Evolutionary conservation across 2,329 filamentous ascomycete species (phyloP), one percentile per base, ranked within the genome.

Genomic region (Escovopsis sp.): DNA sequence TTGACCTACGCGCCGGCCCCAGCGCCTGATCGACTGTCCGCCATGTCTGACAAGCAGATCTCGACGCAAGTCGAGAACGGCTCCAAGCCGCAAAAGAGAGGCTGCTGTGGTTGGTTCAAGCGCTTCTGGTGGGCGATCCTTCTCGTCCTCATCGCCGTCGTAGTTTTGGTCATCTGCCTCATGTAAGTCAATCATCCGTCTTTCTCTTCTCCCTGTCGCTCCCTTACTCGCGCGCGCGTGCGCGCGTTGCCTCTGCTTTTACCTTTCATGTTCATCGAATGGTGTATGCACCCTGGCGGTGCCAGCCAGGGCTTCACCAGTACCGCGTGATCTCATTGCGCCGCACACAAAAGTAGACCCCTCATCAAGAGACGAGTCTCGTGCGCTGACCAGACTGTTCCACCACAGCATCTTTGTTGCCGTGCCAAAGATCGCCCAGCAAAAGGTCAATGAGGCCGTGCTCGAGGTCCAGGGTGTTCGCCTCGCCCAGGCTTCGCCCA

Each of bases 61-160:
- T 44, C 53, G 37, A 44, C 48, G 18, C 54, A 60, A 50, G 46
- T 48, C 27, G 60, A 66, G 46, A 43, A 43, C 35, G 48, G 44
- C 34, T 19, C 29, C 30, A 48, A 45, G 41, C 32, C 43, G 14
- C 35, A 48, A 35, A 62, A 60, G 50, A 59, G 58, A 39, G 51
- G 51, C 21, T 56, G 58, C 43, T 55, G 56, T 37, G 56, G 61
- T 32, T 68, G 73, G 49, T 66, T 65, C 50, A 62, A 55, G 48
- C 62, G 58, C 44, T 76, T 68, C 45, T 79, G 74, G 75, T 79
- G 74, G 73, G 46, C 63, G 42, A 63, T 75, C 45, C 50, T 76
- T 39, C 56, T 78, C 39, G 49, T 61, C 13, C 50, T 72, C 35
- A 48, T 66, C 38, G 43, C 62, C 40, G 53, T 73, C 31, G 51